Evolutionary conservation across 1,139 yeast genomes (phyloP).

Genomic region (Scheffersomyces cryptocercus): DNA sequence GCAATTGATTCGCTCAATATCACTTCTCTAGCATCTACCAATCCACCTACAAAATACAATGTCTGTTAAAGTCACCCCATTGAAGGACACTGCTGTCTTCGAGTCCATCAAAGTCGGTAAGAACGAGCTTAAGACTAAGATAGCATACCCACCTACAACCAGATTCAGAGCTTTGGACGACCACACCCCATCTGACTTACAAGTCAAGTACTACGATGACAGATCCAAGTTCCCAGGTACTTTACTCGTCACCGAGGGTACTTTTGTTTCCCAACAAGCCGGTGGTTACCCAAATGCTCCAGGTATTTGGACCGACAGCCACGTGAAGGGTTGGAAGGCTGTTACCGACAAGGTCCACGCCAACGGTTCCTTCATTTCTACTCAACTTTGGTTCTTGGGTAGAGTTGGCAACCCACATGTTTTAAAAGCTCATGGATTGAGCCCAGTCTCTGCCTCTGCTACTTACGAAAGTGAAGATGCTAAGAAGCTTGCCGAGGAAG

Average conservation of each 20-base stretch:
- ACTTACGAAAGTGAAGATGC: slow-evolving; percentile 19
- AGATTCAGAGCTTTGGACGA: slow-evolving; percentile 46
- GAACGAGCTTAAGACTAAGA: slow-evolving; percentile 35
- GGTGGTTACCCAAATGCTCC: slow-evolving; percentile 50
- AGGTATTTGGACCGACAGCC: slow-evolving; percentile 53
- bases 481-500: slow-evolving; percentile 24
- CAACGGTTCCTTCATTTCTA: slow-evolving; percentile 50
- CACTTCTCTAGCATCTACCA: no score
- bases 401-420: slow-evolving; percentile 7
- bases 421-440: slow-evolving; percentile 6
- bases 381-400: slow-evolving; percentile 46
- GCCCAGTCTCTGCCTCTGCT: slow-evolving; percentile 23
- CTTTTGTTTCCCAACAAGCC: slow-evolving; percentile 13
- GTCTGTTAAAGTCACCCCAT: slow-evolving; percentile 12
- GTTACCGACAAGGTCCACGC: slow-evolving; percentile 52
- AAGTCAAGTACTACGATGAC: slow-evolving; percentile 51
- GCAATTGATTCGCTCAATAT: no score
- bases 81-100: slow-evolving; percentile 42
- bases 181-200: slow-evolving; percentile 47
- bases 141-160: slow-evolving; percentile 58
- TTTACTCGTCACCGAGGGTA: slow-evolving; percentile 46
- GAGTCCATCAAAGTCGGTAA: slow-evolving; percentile 51
- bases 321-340: slow-evolving; percentile 51
- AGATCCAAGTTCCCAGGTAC: slow-evolving; percentile 58
- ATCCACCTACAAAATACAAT: neutral